Conservation (phyloP, 2,329 filamentous ascomycete genomes). For the Sclerotinia trifoliorum region DNA sequence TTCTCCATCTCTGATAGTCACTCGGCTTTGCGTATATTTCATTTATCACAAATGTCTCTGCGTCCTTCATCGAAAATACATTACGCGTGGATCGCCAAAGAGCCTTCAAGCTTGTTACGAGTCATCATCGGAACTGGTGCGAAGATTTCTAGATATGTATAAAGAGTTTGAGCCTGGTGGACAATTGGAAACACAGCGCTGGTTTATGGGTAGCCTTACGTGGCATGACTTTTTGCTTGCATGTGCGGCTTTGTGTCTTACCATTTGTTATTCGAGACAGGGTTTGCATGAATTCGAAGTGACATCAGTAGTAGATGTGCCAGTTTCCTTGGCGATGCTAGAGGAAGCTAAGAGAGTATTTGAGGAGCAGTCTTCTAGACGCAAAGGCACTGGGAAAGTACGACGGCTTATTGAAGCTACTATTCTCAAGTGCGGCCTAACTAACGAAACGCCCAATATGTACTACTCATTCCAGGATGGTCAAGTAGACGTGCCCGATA, state of each 20-base stretch:
- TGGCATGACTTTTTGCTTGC: constrained; percentile 38
- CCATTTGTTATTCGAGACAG: not conserved
- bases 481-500: no score
- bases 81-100: constrained; percentile 28
- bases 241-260: constrained; percentile 34
- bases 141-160: constrained; percentile 34
- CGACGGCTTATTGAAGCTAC: constrained; percentile 3
- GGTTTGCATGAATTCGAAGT: not conserved
- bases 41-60: constrained; percentile 37
- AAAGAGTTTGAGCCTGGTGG: constrained; percentile 35
- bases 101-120: constrained; percentile 31
- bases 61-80: constrained; percentile 37
- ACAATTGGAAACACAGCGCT: constrained; percentile 32
- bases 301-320: no score
- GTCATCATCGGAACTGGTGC: constrained; percentile 31
- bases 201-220: constrained; percentile 36
- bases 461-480: no score
- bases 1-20: constrained; percentile 33
- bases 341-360: not conserved
- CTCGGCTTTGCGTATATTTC: constrained; percentile 31
- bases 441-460: no score
- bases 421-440: no score
- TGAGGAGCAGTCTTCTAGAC: not conserved
- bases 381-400: not conserved
- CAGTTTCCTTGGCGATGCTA: not conserved